Conservation (phyloP, 2,329 filamentous ascomycete species). For the Penicillium verrucosum region DNA sequence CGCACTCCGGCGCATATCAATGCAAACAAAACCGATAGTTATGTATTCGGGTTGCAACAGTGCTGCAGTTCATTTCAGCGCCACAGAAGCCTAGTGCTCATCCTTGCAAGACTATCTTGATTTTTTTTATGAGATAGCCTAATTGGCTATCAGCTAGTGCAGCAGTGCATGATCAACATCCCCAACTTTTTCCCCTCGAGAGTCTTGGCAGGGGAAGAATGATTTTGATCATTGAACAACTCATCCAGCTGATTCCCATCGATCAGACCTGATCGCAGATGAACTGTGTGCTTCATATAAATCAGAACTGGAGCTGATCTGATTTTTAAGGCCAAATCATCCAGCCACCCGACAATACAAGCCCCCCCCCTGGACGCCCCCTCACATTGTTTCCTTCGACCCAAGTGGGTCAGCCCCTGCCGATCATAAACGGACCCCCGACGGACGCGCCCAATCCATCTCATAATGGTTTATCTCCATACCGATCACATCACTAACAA, state of each 20-base stretch:
- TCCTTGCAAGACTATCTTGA: not conserved
- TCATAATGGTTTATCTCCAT: slow-evolving; percentile 11
- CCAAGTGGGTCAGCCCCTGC: slow-evolving; percentile 18
- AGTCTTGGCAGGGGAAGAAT: not conserved
- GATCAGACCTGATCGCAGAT: not conserved
- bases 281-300: not conserved
- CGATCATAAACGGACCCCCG: slow-evolving; percentile 13
- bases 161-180: not conserved
- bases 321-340: not conserved
- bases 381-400: slow-evolving; percentile 5
- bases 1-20: not conserved
- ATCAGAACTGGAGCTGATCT: not conserved
- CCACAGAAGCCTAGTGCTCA: not conserved
- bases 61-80: not conserved
- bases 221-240: not conserved
- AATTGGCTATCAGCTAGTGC: not conserved
- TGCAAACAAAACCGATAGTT: not conserved
- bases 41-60: not conserved
- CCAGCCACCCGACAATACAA: slow-evolving; percentile 2
- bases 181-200: not conserved
- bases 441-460: not conserved
- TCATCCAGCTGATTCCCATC: not conserved
- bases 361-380: not conserved
- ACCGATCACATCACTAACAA: slow-evolving; percentile 19
- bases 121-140: not conserved